phyloP scores from a whole-genome alignment of 805 yeast genomes.

The Kuraishia ogatae region DNA sequence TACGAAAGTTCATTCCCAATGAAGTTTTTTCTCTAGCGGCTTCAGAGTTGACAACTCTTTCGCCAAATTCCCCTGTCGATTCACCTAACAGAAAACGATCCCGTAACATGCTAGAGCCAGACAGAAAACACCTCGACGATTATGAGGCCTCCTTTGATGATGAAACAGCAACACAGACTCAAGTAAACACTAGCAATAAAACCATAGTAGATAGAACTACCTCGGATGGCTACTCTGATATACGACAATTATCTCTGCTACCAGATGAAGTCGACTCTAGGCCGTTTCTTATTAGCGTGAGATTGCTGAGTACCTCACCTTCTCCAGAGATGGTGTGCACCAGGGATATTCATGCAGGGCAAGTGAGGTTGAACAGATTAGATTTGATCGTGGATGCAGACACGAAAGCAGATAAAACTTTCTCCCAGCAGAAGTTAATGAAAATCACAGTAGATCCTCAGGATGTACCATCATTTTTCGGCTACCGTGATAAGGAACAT shows the following conservation, averaged over 20 bases:
- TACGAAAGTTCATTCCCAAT: background rate
- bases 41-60: background rate
- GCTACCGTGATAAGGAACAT: background rate
- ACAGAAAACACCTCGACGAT: background rate
- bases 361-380: background rate
- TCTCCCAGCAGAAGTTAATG: background rate
- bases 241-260: background rate
- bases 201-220: no score
- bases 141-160: background rate
- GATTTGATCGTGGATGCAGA: background rate
- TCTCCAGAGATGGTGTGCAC: background rate
- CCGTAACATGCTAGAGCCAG: background rate
- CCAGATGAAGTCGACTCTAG: background rate
- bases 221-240: background rate
- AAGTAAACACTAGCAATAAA: background rate
- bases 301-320: background rate
- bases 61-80: background rate
- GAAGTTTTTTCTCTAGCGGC: background rate
- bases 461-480: background rate
- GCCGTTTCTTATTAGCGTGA: background rate
- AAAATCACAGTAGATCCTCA: background rate
- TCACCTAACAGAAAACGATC: background rate
- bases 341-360: background rate
- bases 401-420: background rate
- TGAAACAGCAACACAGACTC: background rate